These are phyloP conservation scores for Coemansia reversa DNA, from an alignment of 192 early-diverging fungal genomes.

Conservation along the genomic window DNA sequence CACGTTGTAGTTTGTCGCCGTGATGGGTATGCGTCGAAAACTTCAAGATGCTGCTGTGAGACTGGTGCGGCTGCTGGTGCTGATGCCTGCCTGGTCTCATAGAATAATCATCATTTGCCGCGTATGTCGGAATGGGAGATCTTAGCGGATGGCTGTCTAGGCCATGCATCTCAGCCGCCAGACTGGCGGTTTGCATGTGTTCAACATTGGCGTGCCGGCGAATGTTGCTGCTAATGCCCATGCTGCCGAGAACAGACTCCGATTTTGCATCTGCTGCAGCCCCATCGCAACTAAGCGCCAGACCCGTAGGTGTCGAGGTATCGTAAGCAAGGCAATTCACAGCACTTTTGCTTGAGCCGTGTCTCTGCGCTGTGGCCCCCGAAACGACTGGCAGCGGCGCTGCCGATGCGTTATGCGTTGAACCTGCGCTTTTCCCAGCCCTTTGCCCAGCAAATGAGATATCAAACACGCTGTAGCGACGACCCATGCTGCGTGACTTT, in stretches of 20 bases:
- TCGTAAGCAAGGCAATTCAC: not conserved
- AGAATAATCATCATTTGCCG: not conserved
- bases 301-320: not conserved
- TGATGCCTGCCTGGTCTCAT: not conserved
- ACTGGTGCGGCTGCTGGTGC: not conserved
- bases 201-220: not conserved
- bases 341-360: conserved; percentile 2
- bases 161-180: not conserved
- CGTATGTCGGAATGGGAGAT: conserved; percentile 1
- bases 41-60: conserved; percentile 11
- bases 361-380: not conserved
- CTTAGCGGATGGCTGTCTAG: conserved; percentile 6
- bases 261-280: not conserved
- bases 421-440: not conserved
- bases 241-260: not conserved
- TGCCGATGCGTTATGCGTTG: not conserved
- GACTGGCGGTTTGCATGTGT: conserved; percentile 3
- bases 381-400: not conserved
- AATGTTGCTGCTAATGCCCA: conserved; percentile 9
- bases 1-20: conserved; percentile 6
- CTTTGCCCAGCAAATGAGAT: conserved; percentile 30
- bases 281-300: not conserved
- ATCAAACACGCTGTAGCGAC: conserved; percentile 53
- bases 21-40: conserved; percentile 13
- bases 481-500: conserved; percentile 16